Base-by-base conservation (phyloP, 495 filamentous ascomycete species). In the Xylaria intraflava region DNA sequence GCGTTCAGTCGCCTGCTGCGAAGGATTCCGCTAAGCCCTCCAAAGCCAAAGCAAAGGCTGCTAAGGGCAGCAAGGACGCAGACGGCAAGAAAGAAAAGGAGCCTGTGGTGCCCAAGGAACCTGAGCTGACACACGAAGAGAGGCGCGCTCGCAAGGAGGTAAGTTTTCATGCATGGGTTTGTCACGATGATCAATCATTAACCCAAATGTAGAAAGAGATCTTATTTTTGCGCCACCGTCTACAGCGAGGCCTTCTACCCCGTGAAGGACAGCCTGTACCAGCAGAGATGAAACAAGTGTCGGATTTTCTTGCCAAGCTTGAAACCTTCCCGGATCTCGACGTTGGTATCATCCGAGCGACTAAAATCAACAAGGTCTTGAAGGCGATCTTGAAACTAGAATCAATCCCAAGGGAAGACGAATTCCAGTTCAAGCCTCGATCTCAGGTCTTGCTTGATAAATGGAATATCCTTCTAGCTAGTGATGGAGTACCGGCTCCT, bases 291-390 rank as follows among this genome's bases (percentile, higher is more conserved):
- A 79, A 79, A 29, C 61, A 69, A 10, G 94, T 96, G 89, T 83
- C 85, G 7, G 81, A 83, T 16, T 90, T 84, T 66, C 76, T 95
- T 42, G 78, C 72, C 24, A 89, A 90, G 65, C 78, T 96, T 5
- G 91, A 96, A 66, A 80, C 71, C 3, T 83, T 86, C 62, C 71
- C 79, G 1, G 88, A 94, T 49, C 79, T 96, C 19, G 91, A 95
- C 57, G 87, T 87, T 12, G 82, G 80, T 58, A 92, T 95, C 58
- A 94, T 96, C 60, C 78, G 83, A 45, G 71, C 67, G 5, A 95
- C 90, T 30, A 95, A 95, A 76, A 94, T 95, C 69, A 88, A 95
- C 78, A 95, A 95, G 71, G 90, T 96, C 8, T 77, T 95, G 42
- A 91, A 89, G 72, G 88, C 83, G 36, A 92, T 96, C 62, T 75